A percentile compares a stretch with the other conserved stretches of the same genome.
phyloP scores from a whole-genome alignment of 495 filamentous ascomycete genomes.

The Barbatosphaeria neglecta region DNA sequence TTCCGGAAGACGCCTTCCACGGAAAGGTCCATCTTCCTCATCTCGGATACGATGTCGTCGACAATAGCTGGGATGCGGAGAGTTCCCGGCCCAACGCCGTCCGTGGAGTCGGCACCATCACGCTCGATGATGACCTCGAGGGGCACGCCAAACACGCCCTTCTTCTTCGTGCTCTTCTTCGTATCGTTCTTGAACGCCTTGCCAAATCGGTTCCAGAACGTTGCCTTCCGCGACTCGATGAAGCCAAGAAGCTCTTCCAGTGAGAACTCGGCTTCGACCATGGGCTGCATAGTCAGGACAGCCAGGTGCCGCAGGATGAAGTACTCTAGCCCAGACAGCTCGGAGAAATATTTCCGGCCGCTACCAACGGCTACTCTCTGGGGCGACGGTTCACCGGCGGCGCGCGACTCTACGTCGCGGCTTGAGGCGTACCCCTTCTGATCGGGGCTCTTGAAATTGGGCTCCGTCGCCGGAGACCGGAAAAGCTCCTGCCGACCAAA shows the following conservation, averaged over 20 bases:
- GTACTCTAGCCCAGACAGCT: slow-evolving; percentile 89
- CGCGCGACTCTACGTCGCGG: slow-evolving; percentile 40
- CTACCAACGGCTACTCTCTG: too few relatives aligned
- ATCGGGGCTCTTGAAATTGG: slow-evolving; percentile 61
- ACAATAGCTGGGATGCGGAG: slow-evolving; percentile 80
- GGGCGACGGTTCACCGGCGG: slow-evolving; percentile 32
- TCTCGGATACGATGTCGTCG: slow-evolving; percentile 82
- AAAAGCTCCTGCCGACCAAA: slow-evolving; percentile 69
- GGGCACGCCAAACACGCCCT: slow-evolving; percentile 82
- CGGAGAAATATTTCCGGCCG: slow-evolving; percentile 82
- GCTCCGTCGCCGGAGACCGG: slow-evolving; percentile 48
- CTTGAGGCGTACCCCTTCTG: slow-evolving; percentile 63
- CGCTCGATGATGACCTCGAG: slow-evolving; percentile 80
- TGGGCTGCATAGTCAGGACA: slow-evolving; percentile 87
- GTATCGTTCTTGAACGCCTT: slow-evolving; percentile 85
- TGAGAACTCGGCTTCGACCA: slow-evolving; percentile 80
- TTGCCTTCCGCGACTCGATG: slow-evolving; percentile 81
- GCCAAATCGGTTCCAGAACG: slow-evolving; percentile 95
- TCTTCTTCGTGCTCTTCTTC: slow-evolving; percentile 73
- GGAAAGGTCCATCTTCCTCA: slow-evolving; percentile 98
- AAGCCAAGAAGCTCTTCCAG: slow-evolving; percentile 90
- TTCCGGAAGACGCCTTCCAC: slow-evolving; percentile 98
- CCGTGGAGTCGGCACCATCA: slow-evolving; percentile 89
- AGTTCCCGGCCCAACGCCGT: slow-evolving; percentile 85
- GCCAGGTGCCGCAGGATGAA: slow-evolving; percentile 95